phyloP scores from a whole-genome alignment of 495 filamentous ascomycete genomes.

The Cudoniella acicularis region DNA sequence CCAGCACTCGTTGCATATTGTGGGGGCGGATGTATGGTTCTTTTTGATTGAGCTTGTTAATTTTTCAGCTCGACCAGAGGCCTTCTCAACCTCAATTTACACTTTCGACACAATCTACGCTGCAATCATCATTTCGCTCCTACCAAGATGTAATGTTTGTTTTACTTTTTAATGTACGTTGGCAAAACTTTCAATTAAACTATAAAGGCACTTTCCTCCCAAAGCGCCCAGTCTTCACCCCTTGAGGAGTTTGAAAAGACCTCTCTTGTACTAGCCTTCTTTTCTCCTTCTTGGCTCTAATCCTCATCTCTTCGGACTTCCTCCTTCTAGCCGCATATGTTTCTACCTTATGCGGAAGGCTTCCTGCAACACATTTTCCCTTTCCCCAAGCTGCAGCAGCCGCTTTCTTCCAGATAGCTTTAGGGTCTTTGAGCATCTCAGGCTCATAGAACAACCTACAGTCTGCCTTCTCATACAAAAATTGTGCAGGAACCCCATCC shows the following conservation, averaged over 20 bases:
- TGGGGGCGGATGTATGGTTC: too few species aligned
- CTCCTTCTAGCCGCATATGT: slow-evolving; percentile 2
- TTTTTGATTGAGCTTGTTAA: too few species aligned
- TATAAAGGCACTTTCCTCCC: slow-evolving; percentile 5
- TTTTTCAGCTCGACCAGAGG: too few species aligned
- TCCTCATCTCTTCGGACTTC: slow-evolving; percentile 11
- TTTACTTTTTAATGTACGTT: neutral
- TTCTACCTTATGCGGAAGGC: slow-evolving; percentile 1
- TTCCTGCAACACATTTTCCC: slow-evolving; percentile 16
- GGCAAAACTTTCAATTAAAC: too few species aligned
- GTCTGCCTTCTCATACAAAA: slow-evolving; percentile 13
- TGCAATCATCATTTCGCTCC: too few species aligned
- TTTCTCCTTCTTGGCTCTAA: neutral
- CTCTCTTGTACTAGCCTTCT: neutral
- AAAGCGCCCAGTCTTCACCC: neutral
- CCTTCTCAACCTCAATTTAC: too few species aligned
- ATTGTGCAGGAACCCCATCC: slow-evolving; percentile 25
- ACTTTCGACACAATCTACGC: too few species aligned
- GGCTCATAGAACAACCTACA: slow-evolving; percentile 18
- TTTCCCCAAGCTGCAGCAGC: slow-evolving; percentile 13
- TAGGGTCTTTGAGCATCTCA: slow-evolving; percentile 7
- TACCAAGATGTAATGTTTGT: neutral
- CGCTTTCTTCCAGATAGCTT: slow-evolving; percentile 13
- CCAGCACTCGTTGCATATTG: too few species aligned
- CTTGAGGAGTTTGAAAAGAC: neutral